A percentile compares a stretch with the other conserved stretches of the same genome.
Evolutionary conservation across 805 yeast genomes (phyloP).

Genomic region (Wickerhamiella nectarea): DNA sequence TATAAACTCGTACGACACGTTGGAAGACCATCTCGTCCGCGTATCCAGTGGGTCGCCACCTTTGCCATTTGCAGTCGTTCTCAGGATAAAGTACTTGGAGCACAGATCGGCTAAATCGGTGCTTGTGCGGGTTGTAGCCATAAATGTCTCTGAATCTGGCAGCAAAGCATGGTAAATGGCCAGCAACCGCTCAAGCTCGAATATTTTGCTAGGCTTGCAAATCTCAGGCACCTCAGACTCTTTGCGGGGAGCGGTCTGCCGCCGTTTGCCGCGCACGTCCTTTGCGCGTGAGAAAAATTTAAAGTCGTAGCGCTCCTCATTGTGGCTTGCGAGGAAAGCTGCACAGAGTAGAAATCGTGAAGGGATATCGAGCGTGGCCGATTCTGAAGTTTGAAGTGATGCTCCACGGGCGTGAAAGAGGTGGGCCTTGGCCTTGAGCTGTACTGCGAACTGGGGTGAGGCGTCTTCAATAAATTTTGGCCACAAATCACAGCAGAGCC

Average conservation of each 20-base stretch:
- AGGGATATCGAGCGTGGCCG: not conserved
- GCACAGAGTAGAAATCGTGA: slow-evolving; percentile 52
- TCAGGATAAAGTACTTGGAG: slow-evolving; percentile 37
- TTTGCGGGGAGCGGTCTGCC: slow-evolving; percentile 31
- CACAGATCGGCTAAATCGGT: slow-evolving; percentile 47
- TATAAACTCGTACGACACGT: slow-evolving; percentile 54
- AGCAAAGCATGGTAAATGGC: slow-evolving; percentile 69
- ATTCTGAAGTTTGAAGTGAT: not conserved
- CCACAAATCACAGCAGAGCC: slow-evolving; percentile 22
- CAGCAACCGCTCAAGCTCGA: slow-evolving; percentile 63
- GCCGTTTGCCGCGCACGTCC: slow-evolving; percentile 30
- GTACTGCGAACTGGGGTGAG: slow-evolving; percentile 16
- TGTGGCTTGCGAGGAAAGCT: slow-evolving; percentile 70
- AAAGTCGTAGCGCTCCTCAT: slow-evolving; percentile 55
- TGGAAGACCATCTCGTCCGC: slow-evolving; percentile 65
- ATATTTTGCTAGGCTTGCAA: slow-evolving; percentile 54
- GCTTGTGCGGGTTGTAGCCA: slow-evolving; percentile 26
- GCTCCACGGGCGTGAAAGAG: too few relatives aligned
- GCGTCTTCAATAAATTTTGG: slow-evolving; percentile 23
- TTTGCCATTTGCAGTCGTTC: slow-evolving; percentile 15
- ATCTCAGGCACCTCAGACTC: slow-evolving; percentile 43
- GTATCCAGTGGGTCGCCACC: slow-evolving; percentile 47
- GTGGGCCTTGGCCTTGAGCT: slow-evolving; percentile 18
- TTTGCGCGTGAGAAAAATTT: slow-evolving; percentile 53
- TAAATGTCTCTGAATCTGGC: slow-evolving; percentile 30